A percentile compares a stretch with the other conserved stretches of the same genome.
Conservation (phyloP, 768 basidiomycete species). For the Naematelia encephala region DNA sequence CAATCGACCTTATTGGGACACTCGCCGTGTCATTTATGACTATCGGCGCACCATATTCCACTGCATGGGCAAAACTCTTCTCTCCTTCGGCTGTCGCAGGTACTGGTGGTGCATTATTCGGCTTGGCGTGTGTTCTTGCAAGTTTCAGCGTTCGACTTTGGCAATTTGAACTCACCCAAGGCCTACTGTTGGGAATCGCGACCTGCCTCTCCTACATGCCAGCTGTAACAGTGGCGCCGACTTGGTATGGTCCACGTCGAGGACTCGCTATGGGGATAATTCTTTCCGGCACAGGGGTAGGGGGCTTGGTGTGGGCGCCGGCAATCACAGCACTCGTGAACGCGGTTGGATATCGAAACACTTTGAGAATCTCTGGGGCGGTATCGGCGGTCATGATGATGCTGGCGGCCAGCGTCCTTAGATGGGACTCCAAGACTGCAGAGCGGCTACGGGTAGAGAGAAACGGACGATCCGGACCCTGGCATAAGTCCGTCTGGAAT, state of each 20-base stretch:
- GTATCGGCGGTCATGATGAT: slow-evolving; percentile 11
- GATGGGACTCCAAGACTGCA: slow-evolving; percentile 18
- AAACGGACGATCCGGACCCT: slow-evolving; percentile 2
- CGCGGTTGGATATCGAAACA: slow-evolving; percentile 14
- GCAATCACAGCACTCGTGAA: slow-evolving; percentile 14
- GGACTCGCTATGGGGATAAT: slow-evolving; percentile 41
- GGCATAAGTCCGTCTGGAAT: slow-evolving; percentile 3
- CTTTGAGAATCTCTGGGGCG: slow-evolving; percentile 21
- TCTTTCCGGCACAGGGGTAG: slow-evolving; percentile 35
- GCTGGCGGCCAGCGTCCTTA: slow-evolving; percentile 4
- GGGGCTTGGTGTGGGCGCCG: slow-evolving; percentile 33
- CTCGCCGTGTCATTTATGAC: slow-evolving; percentile 8
- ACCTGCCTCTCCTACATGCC: slow-evolving; percentile 27
- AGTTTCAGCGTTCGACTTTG: slow-evolving; percentile 2
- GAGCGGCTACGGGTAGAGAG: slow-evolving; percentile 7
- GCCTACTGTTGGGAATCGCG: slow-evolving; percentile 21
- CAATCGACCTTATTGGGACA: slow-evolving; percentile 14
- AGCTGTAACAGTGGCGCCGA: slow-evolving; percentile 26
- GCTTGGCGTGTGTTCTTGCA: neutral
- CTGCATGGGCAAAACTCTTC: slow-evolving; percentile 12
- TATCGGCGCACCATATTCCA: slow-evolving; percentile 10
- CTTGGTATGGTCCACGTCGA: slow-evolving; percentile 30
- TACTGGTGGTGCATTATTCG: slow-evolving; percentile 2
- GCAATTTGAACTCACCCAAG: slow-evolving; percentile 17
- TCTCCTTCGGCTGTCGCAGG: slow-evolving; percentile 5